Evolutionary conservation across 208 protist species (phyloP).

Genomic region (Angomonas deanei): DNA sequence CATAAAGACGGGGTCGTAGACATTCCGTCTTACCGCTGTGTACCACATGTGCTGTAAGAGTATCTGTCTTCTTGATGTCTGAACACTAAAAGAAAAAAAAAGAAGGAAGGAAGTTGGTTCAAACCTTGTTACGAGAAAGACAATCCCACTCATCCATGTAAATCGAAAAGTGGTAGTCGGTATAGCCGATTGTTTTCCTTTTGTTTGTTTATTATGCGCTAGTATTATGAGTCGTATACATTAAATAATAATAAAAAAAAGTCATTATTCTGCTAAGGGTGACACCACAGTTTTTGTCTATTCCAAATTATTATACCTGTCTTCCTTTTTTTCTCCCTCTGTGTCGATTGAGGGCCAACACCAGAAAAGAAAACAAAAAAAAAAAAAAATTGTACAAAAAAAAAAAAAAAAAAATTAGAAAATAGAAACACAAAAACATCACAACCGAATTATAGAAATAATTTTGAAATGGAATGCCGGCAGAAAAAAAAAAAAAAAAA

Average conservation of each 20-base stretch:
- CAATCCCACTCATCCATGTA: too few relatives aligned
- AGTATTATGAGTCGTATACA: not conserved
- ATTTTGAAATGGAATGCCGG: constrained; percentile 1
- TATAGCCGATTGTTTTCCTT: too few relatives aligned
- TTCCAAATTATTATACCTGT: too few relatives aligned
- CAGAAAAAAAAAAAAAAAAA: constrained; percentile 3
- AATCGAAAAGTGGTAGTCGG: too few relatives aligned
- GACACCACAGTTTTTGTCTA: too few relatives aligned
- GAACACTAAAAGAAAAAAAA: constrained; percentile 13
- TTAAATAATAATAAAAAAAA: constrained; percentile 5
- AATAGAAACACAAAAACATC: constrained; percentile 6
- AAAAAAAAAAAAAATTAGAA: constrained; percentile 9
- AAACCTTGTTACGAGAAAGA: not conserved
- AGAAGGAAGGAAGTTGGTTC: not conserved
- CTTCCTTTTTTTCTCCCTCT: too few relatives aligned
- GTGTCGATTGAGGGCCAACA: too few relatives aligned
- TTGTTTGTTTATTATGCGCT: too few relatives aligned
- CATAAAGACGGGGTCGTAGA: constrained; percentile 87
- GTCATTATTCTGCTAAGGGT: constrained; percentile 10
- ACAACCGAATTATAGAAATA: constrained; percentile 2
- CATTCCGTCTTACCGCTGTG: constrained; percentile 39
- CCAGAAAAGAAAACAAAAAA: constrained; percentile 7
- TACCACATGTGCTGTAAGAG: constrained; percentile 25
- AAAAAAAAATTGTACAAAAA: constrained; percentile 3
- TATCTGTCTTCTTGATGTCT: not conserved